These are phyloP conservation scores for Colletotrichum sp. DNA, from an alignment of 2,329 filamentous ascomycete species.

Conservation along the genomic window DNA sequence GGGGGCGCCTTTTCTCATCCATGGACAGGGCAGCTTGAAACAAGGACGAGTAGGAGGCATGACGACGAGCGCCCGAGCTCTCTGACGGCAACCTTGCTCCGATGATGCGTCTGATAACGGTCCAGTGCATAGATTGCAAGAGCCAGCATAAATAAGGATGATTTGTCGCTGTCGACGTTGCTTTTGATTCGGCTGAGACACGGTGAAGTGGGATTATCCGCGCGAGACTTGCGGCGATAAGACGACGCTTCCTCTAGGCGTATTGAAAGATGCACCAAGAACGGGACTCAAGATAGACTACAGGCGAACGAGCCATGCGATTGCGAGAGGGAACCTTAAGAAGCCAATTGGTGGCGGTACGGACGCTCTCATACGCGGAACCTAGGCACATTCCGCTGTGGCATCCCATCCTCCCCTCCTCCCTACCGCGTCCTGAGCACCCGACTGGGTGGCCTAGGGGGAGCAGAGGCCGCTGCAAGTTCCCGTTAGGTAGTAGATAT, in stretches of 20 bases:
- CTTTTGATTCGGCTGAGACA: neutral
- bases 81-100: slow-evolving; percentile 6
- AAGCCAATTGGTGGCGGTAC: slow-evolving; percentile 16
- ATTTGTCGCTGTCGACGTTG: neutral
- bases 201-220: neutral
- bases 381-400: neutral
- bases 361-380: neutral
- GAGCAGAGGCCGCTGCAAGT: slow-evolving; percentile 7
- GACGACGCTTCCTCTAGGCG: neutral
- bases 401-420: neutral
- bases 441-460: neutral
- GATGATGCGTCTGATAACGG: slow-evolving; percentile 7
- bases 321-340: slow-evolving; percentile 1
- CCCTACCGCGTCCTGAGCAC: neutral
- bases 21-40: slow-evolving; percentile 17
- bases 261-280: neutral
- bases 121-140: neutral
- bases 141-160: neutral
- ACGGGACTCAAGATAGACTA: neutral
- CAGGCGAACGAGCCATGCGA: slow-evolving; percentile 12
- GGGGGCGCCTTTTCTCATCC: neutral
- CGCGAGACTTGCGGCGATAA: neutral
- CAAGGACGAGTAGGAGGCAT: slow-evolving; percentile 14
- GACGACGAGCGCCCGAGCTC: slow-evolving; percentile 15
- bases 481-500: slow-evolving; percentile 11